phyloP scores from a whole-genome alignment of 805 yeast genomes.

The Myxozyma udenii region DNA sequence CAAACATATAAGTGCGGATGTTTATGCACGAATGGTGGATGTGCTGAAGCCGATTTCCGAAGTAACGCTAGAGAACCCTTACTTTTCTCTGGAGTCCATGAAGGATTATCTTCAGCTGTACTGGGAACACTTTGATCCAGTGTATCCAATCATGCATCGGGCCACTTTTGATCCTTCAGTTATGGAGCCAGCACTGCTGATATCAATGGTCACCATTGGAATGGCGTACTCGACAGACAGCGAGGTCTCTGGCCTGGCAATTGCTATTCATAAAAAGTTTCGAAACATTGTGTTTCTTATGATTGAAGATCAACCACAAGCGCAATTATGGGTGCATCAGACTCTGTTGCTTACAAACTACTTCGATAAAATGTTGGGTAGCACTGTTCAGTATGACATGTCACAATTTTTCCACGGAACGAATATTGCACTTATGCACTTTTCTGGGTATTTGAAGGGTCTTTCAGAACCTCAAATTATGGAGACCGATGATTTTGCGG shows the following conservation, averaged over 20 bases:
- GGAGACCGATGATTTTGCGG: conserved; percentile 20
- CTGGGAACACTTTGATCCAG: conserved; percentile 42
- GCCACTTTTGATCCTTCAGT: conserved; percentile 37
- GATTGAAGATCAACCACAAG: conserved; percentile 35
- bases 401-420: conserved; percentile 38
- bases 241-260: conserved; percentile 32
- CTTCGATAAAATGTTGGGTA: conserved; percentile 36
- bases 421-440: conserved; percentile 34
- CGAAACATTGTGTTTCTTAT: conserved; percentile 36
- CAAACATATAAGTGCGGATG: conserved; percentile 11
- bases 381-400: conserved; percentile 35
- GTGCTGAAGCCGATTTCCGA: conserved; percentile 28
- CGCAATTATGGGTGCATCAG: conserved; percentile 36
- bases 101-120: conserved; percentile 35
- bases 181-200: conserved; percentile 31
- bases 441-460: conserved; percentile 37
- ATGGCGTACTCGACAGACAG: conserved; percentile 35
- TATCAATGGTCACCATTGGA: conserved; percentile 36
- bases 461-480: conserved; percentile 29
- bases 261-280: conserved; percentile 31
- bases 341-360: conserved; percentile 34
- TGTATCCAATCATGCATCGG: conserved; percentile 44
- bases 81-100: conserved; percentile 28
- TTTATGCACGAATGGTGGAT: conserved; percentile 20
- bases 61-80: conserved; percentile 14